These are phyloP conservation scores for Albifimbria verrucaria DNA, from an alignment of 2,329 filamentous ascomycete genomes.

Conservation along the genomic window DNA sequence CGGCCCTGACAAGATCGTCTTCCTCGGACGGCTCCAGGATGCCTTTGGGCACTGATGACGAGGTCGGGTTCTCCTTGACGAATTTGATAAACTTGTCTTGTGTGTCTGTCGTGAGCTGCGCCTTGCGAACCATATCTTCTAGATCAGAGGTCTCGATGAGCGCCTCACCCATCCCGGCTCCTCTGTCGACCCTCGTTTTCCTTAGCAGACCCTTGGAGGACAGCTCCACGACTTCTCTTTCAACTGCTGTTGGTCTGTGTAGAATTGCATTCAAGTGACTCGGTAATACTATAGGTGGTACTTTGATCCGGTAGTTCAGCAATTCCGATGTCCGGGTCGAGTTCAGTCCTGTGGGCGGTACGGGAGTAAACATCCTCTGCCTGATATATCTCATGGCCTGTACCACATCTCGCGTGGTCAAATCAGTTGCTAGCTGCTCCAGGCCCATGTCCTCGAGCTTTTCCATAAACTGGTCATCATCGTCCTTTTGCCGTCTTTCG, in stretches of 20 bases:
- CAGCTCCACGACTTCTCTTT: slow-evolving; percentile 65
- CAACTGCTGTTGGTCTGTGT: slow-evolving; percentile 58
- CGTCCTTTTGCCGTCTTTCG: slow-evolving; percentile 18
- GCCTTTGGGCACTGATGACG: slow-evolving; percentile 22
- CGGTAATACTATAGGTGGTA: slow-evolving; percentile 64
- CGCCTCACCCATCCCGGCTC: slow-evolving; percentile 61
- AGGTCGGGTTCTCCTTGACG: slow-evolving; percentile 48
- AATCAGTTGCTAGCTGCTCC: slow-evolving; percentile 51
- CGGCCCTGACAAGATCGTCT: slow-evolving; percentile 58
- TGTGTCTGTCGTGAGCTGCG: slow-evolving; percentile 36
- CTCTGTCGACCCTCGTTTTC: slow-evolving; percentile 59
- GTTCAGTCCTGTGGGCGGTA: slow-evolving; percentile 63
- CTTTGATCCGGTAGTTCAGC: slow-evolving; percentile 54
- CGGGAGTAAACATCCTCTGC: slow-evolving; percentile 58
- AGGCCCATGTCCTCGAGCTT: slow-evolving; percentile 60
- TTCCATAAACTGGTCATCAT: slow-evolving; percentile 30
- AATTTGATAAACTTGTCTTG: slow-evolving; percentile 49
- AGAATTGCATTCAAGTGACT: slow-evolving; percentile 65
- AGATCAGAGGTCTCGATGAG: slow-evolving; percentile 58
- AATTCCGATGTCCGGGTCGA: slow-evolving; percentile 61
- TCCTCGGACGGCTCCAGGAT: slow-evolving; percentile 43
- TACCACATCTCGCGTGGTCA: slow-evolving; percentile 57
- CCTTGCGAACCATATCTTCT: slow-evolving; percentile 40
- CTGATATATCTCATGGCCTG: slow-evolving; percentile 64
- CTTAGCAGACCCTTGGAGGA: slow-evolving; percentile 54